Base-by-base conservation (phyloP, 1,284 basidiomycete genomes). In the Sphagnurus paluster region DNA sequence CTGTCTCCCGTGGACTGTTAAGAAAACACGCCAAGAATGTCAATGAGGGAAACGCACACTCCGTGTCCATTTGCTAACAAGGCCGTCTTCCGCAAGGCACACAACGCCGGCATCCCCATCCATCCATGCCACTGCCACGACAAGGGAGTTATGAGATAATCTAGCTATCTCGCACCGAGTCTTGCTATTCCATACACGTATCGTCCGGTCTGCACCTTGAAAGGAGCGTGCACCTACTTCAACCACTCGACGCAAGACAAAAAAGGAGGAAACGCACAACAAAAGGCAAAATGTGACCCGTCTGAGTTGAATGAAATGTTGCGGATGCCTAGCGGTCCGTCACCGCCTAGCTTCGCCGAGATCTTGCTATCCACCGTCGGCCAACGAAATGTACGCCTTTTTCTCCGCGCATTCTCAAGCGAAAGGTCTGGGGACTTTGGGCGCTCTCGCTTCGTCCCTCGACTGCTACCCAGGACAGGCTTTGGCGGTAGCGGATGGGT, bases 51-150 rank as follows among this genome's bases (percentile, higher is more conserved):
- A 28, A 66, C 76, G 62, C 52, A 80, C 80, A 53, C 67, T 72
- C 37, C 70, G 66, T 9, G 70, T 77, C 82, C 82, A 85, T 50
- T 76, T 76, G 56, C 74, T 74, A 35, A 85, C 62, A 23, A 76
- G 55, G 2, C 83, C 84, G 57, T 82, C 80, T 38, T 70, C 69
- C 26, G 71, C 74, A 38, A 86, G 61, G 9, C 75, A 69, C 13
- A 85, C 62, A 11, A 85, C 68, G 5, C 75, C 80, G 39, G 66
- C 60, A 50, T 81, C 77, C 21, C 70, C 72, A 13, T 75, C 72
- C 66, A 84, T 69, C 83, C 83, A 86, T 32, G 67, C 69, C 2
- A 77, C 68, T 9, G 70, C 69, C 17, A 76, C 60, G 8, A 84
- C 67, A 7, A 56, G 52, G 14, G 66, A 56, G 58, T 68, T 68